These are phyloP conservation scores for Prunus salicina DNA, from an alignment of 306 rosid species.

Conservation along the genomic window DNA sequence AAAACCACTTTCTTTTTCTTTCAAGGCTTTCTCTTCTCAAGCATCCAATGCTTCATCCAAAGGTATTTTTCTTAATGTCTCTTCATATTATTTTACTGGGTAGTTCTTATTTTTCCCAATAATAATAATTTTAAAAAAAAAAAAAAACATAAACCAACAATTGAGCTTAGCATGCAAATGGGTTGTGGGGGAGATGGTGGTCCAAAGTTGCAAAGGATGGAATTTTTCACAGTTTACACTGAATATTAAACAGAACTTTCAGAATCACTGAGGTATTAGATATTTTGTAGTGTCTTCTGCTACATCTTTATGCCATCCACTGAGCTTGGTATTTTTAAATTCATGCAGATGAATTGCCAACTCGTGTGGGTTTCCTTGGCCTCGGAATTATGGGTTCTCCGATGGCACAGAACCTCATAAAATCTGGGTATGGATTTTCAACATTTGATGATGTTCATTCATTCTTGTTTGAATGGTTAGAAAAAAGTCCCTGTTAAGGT, in stretches of 20 bases:
- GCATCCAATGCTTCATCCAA: slow-evolving; percentile 39
- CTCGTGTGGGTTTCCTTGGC: slow-evolving; percentile 76
- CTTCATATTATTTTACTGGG: background rate
- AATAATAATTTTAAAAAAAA: too few relatives aligned
- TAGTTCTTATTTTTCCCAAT: background rate
- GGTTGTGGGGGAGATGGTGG: background rate
- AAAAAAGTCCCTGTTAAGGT: background rate
- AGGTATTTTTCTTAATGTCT: slow-evolving; percentile 18
- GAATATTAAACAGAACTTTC: background rate
- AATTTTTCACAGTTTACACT: background rate
- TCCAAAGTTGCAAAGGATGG: background rate
- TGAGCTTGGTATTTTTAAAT: slow-evolving; percentile 8
- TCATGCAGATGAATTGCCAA: slow-evolving; percentile 40
- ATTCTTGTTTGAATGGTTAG: background rate
- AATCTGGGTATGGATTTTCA: slow-evolving; percentile 60
- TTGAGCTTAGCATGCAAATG: slow-evolving; percentile 3
- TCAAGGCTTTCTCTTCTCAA: slow-evolving; percentile 44
- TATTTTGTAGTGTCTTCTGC: background rate
- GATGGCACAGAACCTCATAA: slow-evolving; percentile 82
- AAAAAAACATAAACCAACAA: background rate
- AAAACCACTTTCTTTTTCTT: slow-evolving; percentile 27
- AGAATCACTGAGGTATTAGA: background rate
- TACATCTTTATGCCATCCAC: too few relatives aligned
- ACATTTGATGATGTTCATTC: background rate
- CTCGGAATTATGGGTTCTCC: slow-evolving; percentile 97